phyloP scores from a whole-genome alignment of 306 rosid genomes.

The Rubus parviflorus region DNA sequence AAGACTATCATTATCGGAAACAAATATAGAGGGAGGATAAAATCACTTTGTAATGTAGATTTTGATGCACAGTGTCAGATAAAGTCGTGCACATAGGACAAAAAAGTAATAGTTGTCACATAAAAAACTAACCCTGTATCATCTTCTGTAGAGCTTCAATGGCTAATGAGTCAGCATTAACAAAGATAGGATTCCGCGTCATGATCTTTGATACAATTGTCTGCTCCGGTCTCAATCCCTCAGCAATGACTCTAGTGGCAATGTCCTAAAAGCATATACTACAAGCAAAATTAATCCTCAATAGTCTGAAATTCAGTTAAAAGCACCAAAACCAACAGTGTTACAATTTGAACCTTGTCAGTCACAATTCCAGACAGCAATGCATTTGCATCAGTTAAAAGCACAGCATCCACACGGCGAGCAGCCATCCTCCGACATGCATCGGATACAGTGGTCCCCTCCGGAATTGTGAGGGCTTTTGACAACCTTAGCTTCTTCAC shows the following conservation, averaged over 20 bases:
- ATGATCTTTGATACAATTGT: constrained; percentile 76
- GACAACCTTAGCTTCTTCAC: constrained; percentile 85
- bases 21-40: too few relatives aligned
- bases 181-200: constrained; percentile 86
- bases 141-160: constrained; percentile 91
- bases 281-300: constrained; percentile 24
- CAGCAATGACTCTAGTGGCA: constrained; percentile 82
- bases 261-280: constrained; percentile 55
- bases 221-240: constrained; percentile 89
- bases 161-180: constrained; percentile 75
- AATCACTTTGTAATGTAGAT: neutral
- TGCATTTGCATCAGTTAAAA: constrained; percentile 82
- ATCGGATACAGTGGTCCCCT: constrained; percentile 83
- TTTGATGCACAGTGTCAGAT: neutral
- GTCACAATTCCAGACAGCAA: constrained; percentile 94
- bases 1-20: neutral
- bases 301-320: neutral
- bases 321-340: neutral
- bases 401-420: constrained; percentile 82
- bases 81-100: neutral
- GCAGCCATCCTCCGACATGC: constrained; percentile 94
- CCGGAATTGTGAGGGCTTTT: constrained; percentile 90
- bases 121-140: constrained; percentile 67
- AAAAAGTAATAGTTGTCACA: neutral
- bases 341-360: constrained; percentile 57